Evolutionary conservation across 2,329 filamentous ascomycete genomes (phyloP).

Genomic region (Colletotrichum sp.): DNA sequence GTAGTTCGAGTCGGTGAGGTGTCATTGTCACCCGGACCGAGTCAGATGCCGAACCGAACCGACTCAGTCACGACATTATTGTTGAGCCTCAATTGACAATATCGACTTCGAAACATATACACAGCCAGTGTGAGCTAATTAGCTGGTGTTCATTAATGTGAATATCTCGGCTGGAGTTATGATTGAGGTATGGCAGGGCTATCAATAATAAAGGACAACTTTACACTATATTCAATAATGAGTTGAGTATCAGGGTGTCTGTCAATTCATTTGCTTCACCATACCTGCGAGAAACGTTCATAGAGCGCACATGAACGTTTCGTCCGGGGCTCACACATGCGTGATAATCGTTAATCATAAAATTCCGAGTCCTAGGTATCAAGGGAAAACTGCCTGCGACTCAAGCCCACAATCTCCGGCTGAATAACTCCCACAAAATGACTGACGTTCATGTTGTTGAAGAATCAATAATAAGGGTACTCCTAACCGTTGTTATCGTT

Average conservation of each 20-base stretch:
- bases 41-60: neutral
- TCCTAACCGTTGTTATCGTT: slow-evolving; percentile 28
- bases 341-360: neutral
- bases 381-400: neutral
- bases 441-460: neutral
- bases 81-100: neutral
- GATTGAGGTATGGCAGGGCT: neutral
- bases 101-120: neutral
- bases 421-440: neutral
- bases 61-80: neutral
- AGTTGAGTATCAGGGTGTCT: neutral
- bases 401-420: neutral
- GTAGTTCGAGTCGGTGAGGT: neutral
- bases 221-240: neutral
- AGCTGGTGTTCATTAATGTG: neutral
- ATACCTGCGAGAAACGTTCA: accelerated
- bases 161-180: neutral
- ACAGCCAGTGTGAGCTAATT: neutral
- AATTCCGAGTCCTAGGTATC: neutral
- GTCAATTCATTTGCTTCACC: neutral
- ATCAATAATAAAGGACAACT: neutral
- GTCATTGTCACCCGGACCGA: neutral
- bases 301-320: neutral
- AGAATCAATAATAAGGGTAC: neutral
- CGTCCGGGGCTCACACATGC: neutral